These are phyloP conservation scores for Dioscorea cayenensis DNA, from an alignment of 116 monocot species.

Conservation along the genomic window DNA sequence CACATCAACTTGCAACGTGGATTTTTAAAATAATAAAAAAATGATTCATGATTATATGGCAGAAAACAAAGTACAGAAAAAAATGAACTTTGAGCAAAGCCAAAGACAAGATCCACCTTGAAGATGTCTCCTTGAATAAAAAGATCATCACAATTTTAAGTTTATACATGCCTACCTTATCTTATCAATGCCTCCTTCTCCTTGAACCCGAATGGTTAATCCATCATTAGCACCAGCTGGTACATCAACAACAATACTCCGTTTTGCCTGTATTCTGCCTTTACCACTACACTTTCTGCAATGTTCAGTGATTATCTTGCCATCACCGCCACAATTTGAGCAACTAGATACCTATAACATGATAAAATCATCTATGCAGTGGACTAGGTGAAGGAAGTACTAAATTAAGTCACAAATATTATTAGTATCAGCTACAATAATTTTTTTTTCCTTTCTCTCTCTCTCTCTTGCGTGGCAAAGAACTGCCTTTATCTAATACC, in stretches of 20 bases:
- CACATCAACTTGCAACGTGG: too few species aligned
- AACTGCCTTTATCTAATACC: too few species aligned
- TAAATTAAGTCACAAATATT: neutral
- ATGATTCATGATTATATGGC: too few species aligned
- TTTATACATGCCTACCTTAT: slow-evolving; percentile 41
- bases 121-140: too few species aligned
- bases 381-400: neutral
- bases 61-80: too few species aligned
- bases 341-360: slow-evolving; percentile 79
- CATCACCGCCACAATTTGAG: slow-evolving; percentile 70
- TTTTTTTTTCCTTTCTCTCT: too few species aligned
- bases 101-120: too few species aligned
- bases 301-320: slow-evolving; percentile 58
- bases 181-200: slow-evolving; percentile 75
- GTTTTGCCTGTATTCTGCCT: slow-evolving; percentile 49
- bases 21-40: too few species aligned
- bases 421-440: too few species aligned
- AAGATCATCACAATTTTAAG: neutral
- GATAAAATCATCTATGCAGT: slow-evolving; percentile 5
- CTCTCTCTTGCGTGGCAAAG: too few species aligned
- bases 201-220: slow-evolving; percentile 63
- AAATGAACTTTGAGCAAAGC: too few species aligned
- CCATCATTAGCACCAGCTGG: slow-evolving; percentile 87
- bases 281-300: slow-evolving; percentile 71
- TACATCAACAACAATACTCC: slow-evolving; percentile 48